These are phyloP conservation scores for Aspergillus neoniger DNA, from an alignment of 2,329 filamentous ascomycete genomes.

Conservation along the genomic window DNA sequence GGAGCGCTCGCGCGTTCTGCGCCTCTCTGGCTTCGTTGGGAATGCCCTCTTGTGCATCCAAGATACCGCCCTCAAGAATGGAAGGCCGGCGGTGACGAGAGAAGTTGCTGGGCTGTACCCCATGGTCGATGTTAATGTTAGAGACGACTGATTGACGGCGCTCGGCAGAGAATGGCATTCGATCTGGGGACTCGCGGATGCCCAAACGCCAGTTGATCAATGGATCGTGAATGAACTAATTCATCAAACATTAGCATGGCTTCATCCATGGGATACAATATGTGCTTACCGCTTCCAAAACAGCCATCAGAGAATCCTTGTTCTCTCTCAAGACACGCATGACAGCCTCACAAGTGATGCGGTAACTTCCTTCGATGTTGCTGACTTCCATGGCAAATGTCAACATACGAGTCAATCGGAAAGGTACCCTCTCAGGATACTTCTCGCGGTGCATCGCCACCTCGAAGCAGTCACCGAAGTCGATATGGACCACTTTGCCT, in stretches of 20 bases:
- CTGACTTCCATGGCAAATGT: slow-evolving; percentile 99
- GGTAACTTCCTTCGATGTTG: slow-evolving; percentile 98
- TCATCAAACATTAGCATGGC: slow-evolving; percentile 24
- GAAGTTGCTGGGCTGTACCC: slow-evolving; percentile 66
- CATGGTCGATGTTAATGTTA: slow-evolving; percentile 49
- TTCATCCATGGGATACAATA: background rate
- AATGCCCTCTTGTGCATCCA: slow-evolving; percentile 45
- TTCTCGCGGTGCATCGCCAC: slow-evolving; percentile 99
- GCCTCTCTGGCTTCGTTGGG: slow-evolving; percentile 63
- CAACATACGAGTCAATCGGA: slow-evolving; percentile 97
- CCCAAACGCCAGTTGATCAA: slow-evolving; percentile 92
- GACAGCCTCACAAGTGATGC: slow-evolving; percentile 96
- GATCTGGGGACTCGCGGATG: slow-evolving; percentile 61
- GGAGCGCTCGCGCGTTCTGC: slow-evolving; percentile 88
- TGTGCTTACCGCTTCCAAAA: slow-evolving; percentile 85
- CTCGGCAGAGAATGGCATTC: slow-evolving; percentile 62
- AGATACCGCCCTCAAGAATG: slow-evolving; percentile 62
- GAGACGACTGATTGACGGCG: slow-evolving; percentile 62
- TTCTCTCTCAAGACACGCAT: slow-evolving; percentile 97
- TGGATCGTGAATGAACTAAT: slow-evolving; percentile 97
- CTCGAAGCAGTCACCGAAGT: slow-evolving; percentile 99
- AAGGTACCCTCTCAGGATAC: slow-evolving; percentile 95
- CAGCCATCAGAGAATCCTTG: slow-evolving; percentile 98
- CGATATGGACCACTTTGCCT: slow-evolving; percentile 96
- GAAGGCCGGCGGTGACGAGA: slow-evolving; percentile 66